Conservation (phyloP, 2,329 filamentous ascomycete species). For the Botrytis fragariae region DNA sequence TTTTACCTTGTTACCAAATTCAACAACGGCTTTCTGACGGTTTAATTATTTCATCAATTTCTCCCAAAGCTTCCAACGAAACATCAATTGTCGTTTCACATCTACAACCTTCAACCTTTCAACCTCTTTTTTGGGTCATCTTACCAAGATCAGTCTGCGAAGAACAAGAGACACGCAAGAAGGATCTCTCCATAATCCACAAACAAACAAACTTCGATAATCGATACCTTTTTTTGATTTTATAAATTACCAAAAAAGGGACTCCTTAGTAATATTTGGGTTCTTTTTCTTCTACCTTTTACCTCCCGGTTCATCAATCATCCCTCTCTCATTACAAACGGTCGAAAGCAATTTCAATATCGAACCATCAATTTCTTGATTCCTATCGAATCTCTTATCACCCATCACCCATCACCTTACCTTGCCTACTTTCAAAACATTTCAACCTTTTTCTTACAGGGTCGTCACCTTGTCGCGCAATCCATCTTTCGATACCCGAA, state of each 20-base stretch:
- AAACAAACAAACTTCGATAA: neutral
- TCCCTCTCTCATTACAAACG: neutral
- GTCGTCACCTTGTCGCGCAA: slow-evolving; percentile 18
- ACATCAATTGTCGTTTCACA: slow-evolving; percentile 5
- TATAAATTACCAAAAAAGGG: neutral
- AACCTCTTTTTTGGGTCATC: neutral
- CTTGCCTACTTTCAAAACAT: slow-evolving; percentile 5
- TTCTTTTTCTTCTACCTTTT: neutral
- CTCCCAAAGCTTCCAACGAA: neutral
- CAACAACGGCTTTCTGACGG: neutral
- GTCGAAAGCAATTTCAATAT: neutral
- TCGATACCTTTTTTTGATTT: neutral
- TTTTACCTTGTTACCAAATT: neutral
- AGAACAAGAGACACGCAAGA: neutral
- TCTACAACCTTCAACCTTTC: neutral
- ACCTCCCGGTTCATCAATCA: neutral
- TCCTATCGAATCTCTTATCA: neutral
- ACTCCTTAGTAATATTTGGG: neutral
- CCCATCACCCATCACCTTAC: too few species aligned
- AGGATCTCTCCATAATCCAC: too few species aligned
- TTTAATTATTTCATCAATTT: slow-evolving; percentile 1
- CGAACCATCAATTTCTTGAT: neutral
- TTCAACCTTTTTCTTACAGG: slow-evolving; percentile 6
- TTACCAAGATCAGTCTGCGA: neutral
- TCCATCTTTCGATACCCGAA: slow-evolving; percentile 4